Evolutionary conservation across 1,139 yeast species (phyloP).

Genomic region (Suhomyces coccinellae): DNA sequence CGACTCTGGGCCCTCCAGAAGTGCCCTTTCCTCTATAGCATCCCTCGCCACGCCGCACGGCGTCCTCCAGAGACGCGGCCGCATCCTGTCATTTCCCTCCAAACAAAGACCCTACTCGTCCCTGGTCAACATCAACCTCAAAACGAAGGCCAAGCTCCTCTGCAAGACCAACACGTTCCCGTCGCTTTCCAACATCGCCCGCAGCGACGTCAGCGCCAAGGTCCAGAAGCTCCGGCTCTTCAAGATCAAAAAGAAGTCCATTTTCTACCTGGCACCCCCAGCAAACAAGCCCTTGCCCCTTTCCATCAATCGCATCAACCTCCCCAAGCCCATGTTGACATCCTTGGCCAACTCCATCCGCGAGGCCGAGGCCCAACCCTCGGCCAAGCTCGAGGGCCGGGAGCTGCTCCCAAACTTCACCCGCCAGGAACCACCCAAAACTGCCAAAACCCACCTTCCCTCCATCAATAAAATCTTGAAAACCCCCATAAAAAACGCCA

Average conservation of each 20-base stretch:
- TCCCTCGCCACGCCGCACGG: neutral
- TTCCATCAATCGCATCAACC: constrained; percentile 12
- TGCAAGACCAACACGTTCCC: constrained; percentile 16
- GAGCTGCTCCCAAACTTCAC: constrained; percentile 9
- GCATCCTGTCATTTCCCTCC: neutral
- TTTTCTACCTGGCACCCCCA: constrained; percentile 23
- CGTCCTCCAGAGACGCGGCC: neutral
- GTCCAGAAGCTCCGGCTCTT: constrained; percentile 31
- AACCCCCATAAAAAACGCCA: constrained; percentile 44
- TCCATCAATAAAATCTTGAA: constrained; percentile 47
- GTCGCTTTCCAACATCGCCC: constrained; percentile 26
- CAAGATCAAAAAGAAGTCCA: constrained; percentile 34
- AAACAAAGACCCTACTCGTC: constrained; percentile 17
- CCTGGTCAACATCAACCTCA: constrained; percentile 29
- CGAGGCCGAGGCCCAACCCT: neutral
- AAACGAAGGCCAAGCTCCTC: constrained; percentile 17
- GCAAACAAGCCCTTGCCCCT: constrained; percentile 14
- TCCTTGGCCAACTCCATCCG: constrained; percentile 11
- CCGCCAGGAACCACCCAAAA: neutral
- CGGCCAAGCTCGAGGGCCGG: constrained; percentile 1
- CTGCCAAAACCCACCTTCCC: constrained; percentile 26
- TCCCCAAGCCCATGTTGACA: constrained; percentile 14
- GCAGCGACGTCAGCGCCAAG: constrained; percentile 18
- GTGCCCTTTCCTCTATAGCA: neutral
- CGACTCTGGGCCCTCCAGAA: neutral